Evolutionary conservation across 352 stramenopile genomes (phyloP), one percentile per base, ranked within the genome.

Genomic region (Thraustochytrium sp.): DNA sequence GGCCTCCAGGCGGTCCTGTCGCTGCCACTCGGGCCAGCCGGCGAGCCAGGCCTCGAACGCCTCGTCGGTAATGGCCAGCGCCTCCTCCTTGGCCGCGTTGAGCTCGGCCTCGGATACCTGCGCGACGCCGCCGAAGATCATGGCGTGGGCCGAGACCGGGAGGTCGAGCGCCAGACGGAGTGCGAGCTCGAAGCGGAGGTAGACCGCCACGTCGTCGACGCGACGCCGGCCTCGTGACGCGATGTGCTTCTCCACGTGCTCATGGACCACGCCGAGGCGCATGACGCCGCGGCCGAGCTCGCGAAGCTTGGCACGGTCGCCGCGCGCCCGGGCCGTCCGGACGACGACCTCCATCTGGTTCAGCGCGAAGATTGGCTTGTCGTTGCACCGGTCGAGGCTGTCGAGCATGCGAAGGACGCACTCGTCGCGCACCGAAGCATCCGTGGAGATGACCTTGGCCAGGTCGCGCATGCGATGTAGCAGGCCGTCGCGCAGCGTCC

Each of bases 311-410:
- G 8, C 40, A n/a, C 65, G 65, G 65, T 77, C 37, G 5, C 65
- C 65, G 16, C 65, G 65, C 1, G 65, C 65, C n/a, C 64, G 42
- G 9, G 42, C 26, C 38, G 46, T 77, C 0, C 23, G n/a, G 64
- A 75, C 65, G 16, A 77, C 65, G n/a, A 77, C 37, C 26, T 77
- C 26, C 65, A 77, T 77, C n/a, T 77, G 65, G n/a, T 36, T 36
- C 8, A 77, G 46, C 23, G 65, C 65, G 26, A 23, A 77, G 26
- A 77, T 77, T 18, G 65, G 65, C 46, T 77, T 77, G 9, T 77
- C 65, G 18, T 23, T 36, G 42, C 65, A 77, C 8, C 26, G 23
- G n/a, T 77, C 65, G 13, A 26, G n/a, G 3, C n/a, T 36, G 46
- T 77, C 65, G 34, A 77, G 13, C 65, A 77, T 77, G 26, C 65